These are phyloP conservation scores for Blastobotrys illinoisensis DNA, from an alignment of 1,139 yeast species.

Conservation along the genomic window DNA sequence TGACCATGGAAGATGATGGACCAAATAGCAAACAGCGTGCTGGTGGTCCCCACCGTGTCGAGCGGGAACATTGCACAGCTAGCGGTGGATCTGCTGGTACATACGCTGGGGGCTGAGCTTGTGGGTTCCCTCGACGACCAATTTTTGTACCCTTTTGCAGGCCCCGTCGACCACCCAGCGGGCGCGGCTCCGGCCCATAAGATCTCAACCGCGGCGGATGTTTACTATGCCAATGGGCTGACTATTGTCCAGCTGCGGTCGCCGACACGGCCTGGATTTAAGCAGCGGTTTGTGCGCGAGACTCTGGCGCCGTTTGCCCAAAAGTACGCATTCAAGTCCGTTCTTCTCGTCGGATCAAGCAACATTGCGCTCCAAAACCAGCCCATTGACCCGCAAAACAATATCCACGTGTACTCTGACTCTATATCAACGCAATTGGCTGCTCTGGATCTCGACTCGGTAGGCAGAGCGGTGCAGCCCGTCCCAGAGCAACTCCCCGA, in stretches of 20 bases:
- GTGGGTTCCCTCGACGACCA: constrained; percentile 54
- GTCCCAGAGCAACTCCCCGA: constrained; percentile 25
- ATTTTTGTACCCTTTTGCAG: constrained; percentile 73
- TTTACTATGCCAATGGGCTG: constrained; percentile 27
- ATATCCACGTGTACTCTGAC: constrained; percentile 12
- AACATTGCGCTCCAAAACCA: constrained; percentile 44
- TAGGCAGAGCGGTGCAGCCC: constrained; percentile 9
- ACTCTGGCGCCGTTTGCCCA: constrained; percentile 48
- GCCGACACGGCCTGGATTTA: constrained; percentile 68
- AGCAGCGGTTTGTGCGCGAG: constrained; percentile 47
- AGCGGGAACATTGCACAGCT: constrained; percentile 90
- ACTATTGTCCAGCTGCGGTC: constrained; percentile 75
- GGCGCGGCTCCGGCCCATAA: constrained; percentile 58
- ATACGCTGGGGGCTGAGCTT: constrained; percentile 49
- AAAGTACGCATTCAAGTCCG: constrained; percentile 38
- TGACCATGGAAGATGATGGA: background rate
- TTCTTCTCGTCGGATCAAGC: constrained; percentile 63
- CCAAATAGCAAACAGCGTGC: constrained; percentile 1
- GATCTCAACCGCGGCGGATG: constrained; percentile 8
- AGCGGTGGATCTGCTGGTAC: constrained; percentile 65
- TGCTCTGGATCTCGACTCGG: constrained; percentile 16
- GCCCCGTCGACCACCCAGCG: constrained; percentile 53
- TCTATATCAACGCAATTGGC: constrained; percentile 20
- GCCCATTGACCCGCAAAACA: constrained; percentile 12
- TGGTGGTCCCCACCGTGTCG: constrained; percentile 69